Evolutionary conservation across 2,329 filamentous ascomycete species (phyloP).

Genomic region (Diaporthe amygdali): DNA sequence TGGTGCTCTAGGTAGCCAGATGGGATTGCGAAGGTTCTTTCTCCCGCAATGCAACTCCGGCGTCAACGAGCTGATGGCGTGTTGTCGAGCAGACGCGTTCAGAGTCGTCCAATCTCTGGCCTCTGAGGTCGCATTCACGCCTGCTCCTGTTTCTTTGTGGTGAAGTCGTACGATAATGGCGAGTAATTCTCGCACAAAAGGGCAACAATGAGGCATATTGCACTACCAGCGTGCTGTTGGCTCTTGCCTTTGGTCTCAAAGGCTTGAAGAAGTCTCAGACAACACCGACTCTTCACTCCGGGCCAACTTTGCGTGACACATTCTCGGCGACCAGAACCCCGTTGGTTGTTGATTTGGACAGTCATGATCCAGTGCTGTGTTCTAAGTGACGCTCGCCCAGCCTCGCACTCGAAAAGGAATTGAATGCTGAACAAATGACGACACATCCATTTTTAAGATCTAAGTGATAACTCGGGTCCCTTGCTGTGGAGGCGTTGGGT

Average conservation of each 20-base stretch:
- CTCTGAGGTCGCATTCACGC: constrained; percentile 31
- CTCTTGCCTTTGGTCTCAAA: constrained; percentile 34
- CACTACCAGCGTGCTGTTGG: constrained; percentile 37
- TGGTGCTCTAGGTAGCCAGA: constrained; percentile 36
- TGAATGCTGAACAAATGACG: constrained; percentile 34
- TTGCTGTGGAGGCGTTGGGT: constrained; percentile 44
- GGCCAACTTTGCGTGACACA: constrained; percentile 33
- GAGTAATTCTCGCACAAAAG: constrained; percentile 33
- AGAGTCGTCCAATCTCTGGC: constrained; percentile 36
- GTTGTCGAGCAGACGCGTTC: constrained; percentile 34
- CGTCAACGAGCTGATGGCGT: constrained; percentile 39
- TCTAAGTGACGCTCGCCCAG: constrained; percentile 33
- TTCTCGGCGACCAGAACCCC: constrained; percentile 22
- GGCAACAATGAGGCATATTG: constrained; percentile 37
- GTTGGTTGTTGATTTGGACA: constrained; percentile 23
- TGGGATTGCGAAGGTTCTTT: constrained; percentile 30
- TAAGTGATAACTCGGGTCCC: constrained; percentile 53
- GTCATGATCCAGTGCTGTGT: constrained; percentile 5
- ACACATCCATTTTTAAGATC: constrained; percentile 37
- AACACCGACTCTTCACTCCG: constrained; percentile 27
- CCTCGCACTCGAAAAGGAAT: constrained; percentile 39
- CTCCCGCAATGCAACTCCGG: constrained; percentile 29
- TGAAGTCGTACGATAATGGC: constrained; percentile 29
- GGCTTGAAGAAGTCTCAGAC: constrained; percentile 32
- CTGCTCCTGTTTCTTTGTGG: constrained; percentile 16